Evolutionary conservation across 208 protist genomes (phyloP).

Genomic region (Herpetomonas tarakana): DNA sequence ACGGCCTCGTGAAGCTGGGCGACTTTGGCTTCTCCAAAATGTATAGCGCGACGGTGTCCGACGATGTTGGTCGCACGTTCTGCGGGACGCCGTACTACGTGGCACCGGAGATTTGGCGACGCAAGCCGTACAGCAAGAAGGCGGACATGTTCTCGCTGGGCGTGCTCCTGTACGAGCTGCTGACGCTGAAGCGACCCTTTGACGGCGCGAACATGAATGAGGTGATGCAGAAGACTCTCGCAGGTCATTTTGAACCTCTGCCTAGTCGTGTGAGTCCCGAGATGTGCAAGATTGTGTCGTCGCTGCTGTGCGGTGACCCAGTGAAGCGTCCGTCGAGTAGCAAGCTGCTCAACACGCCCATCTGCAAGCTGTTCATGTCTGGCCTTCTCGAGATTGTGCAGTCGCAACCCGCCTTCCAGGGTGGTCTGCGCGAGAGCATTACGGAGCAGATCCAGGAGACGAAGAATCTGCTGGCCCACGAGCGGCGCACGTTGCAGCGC

Average conservation of each 20-base stretch:
- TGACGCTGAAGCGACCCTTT: slow-evolving; percentile 83
- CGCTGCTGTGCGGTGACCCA: slow-evolving; percentile 54
- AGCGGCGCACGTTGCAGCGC: slow-evolving; percentile 36
- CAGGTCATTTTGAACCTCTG: slow-evolving; percentile 47
- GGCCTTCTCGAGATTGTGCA: slow-evolving; percentile 76
- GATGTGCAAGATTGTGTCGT: slow-evolving; percentile 51
- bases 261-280: slow-evolving; percentile 48
- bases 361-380: slow-evolving; percentile 76
- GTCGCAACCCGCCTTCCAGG: slow-evolving; percentile 60
- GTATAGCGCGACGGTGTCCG: slow-evolving; percentile 49
- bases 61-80: slow-evolving; percentile 62
- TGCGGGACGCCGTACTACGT: slow-evolving; percentile 92
- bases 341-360: slow-evolving; percentile 62
- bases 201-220: slow-evolving; percentile 71
- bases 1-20: slow-evolving; percentile 79
- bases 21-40: slow-evolving; percentile 85
- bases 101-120: slow-evolving; percentile 89
- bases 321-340: slow-evolving; percentile 50
- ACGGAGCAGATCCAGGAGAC: slow-evolving; percentile 57
- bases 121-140: slow-evolving; percentile 92
- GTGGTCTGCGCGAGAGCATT: slow-evolving; percentile 49
- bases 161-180: slow-evolving; percentile 83
- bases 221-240: slow-evolving; percentile 72
- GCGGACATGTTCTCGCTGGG: slow-evolving; percentile 92
- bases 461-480: slow-evolving; percentile 46